These are phyloP conservation scores for Hypoxylon cercidicola DNA, from an alignment of 495 filamentous ascomycete species.

Conservation along the genomic window DNA sequence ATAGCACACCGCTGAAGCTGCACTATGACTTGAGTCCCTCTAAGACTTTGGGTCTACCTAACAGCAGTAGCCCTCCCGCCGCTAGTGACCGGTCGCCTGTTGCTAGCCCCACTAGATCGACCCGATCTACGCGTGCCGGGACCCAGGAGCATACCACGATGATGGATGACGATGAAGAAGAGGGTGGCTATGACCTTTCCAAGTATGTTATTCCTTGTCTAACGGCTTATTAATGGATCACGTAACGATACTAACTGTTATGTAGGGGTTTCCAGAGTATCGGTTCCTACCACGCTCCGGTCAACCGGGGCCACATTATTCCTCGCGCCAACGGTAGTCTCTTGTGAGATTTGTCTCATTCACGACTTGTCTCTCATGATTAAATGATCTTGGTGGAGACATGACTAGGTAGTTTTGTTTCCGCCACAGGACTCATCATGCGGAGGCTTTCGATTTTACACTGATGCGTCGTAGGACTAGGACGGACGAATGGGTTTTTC, in stretches of 20 bases:
- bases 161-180: constrained; percentile 52
- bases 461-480: no score
- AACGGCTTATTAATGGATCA: background rate
- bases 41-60: constrained; percentile 55
- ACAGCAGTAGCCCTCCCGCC: constrained; percentile 72
- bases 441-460: no score
- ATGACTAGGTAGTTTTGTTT: no score
- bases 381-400: no score
- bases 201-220: constrained; percentile 46
- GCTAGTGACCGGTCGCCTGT: constrained; percentile 54
- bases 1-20: constrained; percentile 79
- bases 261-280: constrained; percentile 77
- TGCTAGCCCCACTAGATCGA: constrained; percentile 44
- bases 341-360: constrained; percentile 1
- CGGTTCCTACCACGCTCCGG: constrained; percentile 67
- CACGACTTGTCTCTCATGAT: no score
- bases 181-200: constrained; percentile 72
- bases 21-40: constrained; percentile 66
- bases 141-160: constrained; percentile 37
- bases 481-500: no score
- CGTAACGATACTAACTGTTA: constrained; percentile 39
- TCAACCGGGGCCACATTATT: constrained; percentile 13
- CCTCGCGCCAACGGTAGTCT: constrained; percentile 28
- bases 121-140: constrained; percentile 26
- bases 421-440: no score